Percentiles rank a stretch among this genome's conserved stretches.
Evolutionary conservation across 495 filamentous ascomycete genomes (phyloP).

Genomic region (Trichocladium uniseriatum): DNA sequence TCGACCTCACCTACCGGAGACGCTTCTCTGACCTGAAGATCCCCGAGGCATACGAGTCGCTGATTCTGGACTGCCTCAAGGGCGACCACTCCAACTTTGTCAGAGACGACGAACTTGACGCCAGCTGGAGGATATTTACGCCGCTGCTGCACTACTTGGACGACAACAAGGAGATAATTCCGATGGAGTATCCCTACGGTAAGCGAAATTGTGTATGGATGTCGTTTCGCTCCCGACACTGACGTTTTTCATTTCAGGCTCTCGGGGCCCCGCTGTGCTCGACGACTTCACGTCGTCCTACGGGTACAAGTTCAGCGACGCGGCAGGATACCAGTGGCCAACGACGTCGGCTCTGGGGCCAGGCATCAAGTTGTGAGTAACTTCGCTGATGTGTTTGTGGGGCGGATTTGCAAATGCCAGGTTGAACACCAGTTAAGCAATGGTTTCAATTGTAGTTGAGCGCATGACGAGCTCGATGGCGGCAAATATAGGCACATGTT

Average conservation of each 20-base stretch:
- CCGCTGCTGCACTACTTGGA: conserved; percentile 96
- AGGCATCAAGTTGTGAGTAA: conserved; percentile 59
- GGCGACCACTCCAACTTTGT: conserved; percentile 99
- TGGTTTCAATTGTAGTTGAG: conserved; percentile 14
- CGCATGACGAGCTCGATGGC: conserved; percentile 3
- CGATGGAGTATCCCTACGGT: conserved; percentile 99
- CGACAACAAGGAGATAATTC: conserved; percentile 96
- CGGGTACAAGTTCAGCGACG: conserved; percentile 98
- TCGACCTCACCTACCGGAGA: conserved; percentile 95
- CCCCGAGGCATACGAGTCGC: conserved; percentile 95
- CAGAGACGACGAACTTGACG: conserved; percentile 95
- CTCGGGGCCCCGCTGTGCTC: conserved; percentile 88
- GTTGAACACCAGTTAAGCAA: conserved; percentile 18
- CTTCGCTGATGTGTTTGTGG: conserved; percentile 6
- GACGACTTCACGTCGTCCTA: conserved; percentile 98
- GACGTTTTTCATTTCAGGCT: conserved; percentile 54
- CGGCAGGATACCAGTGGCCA: conserved; percentile 93
- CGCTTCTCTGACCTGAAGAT: conserved; percentile 99
- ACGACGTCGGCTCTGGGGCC: conserved; percentile 49
- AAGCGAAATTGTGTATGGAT: conserved; percentile 29
- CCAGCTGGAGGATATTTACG: conserved; percentile 97
- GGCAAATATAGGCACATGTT: conserved; percentile 2
- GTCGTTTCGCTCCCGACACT: background rate
- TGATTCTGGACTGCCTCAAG: conserved; percentile 96
- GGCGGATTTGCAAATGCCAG: background rate